These are phyloP conservation scores for Rhododendron molle DNA, from an alignment of 148 eudicot genomes.

Conservation along the genomic window DNA sequence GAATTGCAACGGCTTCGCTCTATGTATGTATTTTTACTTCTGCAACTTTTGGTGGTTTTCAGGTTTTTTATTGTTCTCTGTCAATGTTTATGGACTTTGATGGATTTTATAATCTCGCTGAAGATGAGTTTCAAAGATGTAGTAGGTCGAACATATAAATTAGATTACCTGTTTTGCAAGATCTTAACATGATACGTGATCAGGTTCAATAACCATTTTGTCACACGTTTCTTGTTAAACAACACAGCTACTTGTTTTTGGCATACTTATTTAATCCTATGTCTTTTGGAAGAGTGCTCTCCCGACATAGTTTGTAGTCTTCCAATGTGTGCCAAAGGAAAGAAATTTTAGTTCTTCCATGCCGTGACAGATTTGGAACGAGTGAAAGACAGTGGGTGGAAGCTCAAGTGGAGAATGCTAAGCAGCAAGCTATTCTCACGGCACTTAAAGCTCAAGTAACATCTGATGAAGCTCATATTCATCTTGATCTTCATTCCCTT, in stretches of 20 bases:
- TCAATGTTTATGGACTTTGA: background rate
- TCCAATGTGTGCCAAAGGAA: background rate
- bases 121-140: background rate
- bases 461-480: slow-evolving; percentile 98
- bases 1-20: slow-evolving; percentile 97
- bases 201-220: background rate
- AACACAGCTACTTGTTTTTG: background rate
- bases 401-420: slow-evolving; percentile 99
- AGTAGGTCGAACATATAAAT: background rate
- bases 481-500: slow-evolving; percentile 94
- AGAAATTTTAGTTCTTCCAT: background rate
- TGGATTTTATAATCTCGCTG: background rate
- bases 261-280: background rate
- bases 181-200: background rate
- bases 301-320: background rate
- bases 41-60: slow-evolving; percentile 1
- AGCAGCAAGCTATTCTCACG: slow-evolving; percentile 88
- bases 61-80: background rate
- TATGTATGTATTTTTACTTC: slow-evolving; percentile 52
- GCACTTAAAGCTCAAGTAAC: slow-evolving; percentile 90
- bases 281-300: background rate
- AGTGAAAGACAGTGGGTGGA: slow-evolving; percentile 99
- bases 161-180: background rate
- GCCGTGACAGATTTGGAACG: slow-evolving; percentile 72
- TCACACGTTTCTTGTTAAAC: background rate